These are phyloP conservation scores for Ascochyta fabae DNA, from an alignment of 2,329 filamentous ascomycete species.

Conservation along the genomic window DNA sequence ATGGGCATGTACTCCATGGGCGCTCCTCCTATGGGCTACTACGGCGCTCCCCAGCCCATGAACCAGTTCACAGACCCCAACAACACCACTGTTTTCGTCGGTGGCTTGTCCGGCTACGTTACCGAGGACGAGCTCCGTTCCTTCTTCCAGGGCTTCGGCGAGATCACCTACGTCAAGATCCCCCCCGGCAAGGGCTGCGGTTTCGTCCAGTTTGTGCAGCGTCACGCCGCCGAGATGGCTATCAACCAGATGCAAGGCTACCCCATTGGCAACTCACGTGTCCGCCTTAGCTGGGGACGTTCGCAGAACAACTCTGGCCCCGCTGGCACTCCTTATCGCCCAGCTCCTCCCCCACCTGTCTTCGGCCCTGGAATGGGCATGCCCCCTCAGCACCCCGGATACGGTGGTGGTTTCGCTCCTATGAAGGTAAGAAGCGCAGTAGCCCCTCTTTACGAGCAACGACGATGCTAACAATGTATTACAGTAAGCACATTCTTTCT, in stretches of 20 bases:
- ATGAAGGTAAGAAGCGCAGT: slow-evolving; percentile 62
- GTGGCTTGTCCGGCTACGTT: slow-evolving; percentile 94
- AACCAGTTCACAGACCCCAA: slow-evolving; percentile 99
- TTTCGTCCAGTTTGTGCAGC: slow-evolving; percentile 98
- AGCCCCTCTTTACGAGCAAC: neutral
- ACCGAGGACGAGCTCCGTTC: slow-evolving; percentile 99
- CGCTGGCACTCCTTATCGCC: slow-evolving; percentile 94
- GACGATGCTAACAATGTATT: slow-evolving; percentile 20
- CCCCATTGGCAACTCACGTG: slow-evolving; percentile 97
- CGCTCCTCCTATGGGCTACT: slow-evolving; percentile 69
- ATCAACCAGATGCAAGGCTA: slow-evolving; percentile 99
- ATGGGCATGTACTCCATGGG: slow-evolving; percentile 74
- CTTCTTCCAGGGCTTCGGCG: slow-evolving; percentile 99
- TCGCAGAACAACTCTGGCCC: slow-evolving; percentile 98
- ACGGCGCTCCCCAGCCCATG: slow-evolving; percentile 78
- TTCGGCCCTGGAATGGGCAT: slow-evolving; percentile 72
- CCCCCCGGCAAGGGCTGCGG: slow-evolving; percentile 98
- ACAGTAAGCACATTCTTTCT: slow-evolving; percentile 49
- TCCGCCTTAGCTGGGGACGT: slow-evolving; percentile 95
- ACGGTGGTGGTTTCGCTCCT: slow-evolving; percentile 65
- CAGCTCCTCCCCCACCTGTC: slow-evolving; percentile 81
- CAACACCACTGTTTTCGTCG: slow-evolving; percentile 99
- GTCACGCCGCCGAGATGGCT: slow-evolving; percentile 98
- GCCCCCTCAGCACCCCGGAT: slow-evolving; percentile 66
- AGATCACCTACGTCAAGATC: slow-evolving; percentile 99